Evolutionary conservation across 192 early-diverging fungal species (phyloP).

Genomic region (Nowakowskiella sp.): DNA sequence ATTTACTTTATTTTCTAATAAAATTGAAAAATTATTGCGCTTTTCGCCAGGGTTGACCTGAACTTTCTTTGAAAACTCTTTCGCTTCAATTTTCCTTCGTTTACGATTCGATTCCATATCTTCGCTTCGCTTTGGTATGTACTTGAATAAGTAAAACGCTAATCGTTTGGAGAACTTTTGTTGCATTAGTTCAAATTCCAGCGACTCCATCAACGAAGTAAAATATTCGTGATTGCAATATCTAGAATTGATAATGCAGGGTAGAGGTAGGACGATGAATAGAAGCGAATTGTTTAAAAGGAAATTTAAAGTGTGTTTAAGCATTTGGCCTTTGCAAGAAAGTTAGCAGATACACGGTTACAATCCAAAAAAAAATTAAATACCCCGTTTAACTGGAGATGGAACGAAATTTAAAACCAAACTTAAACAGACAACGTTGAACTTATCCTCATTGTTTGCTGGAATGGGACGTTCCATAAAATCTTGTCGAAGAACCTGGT

Average conservation of each 20-base stretch:
- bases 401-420: slow-evolving; percentile 87
- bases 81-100: background rate
- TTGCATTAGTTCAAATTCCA: slow-evolving; percentile 56
- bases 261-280: slow-evolving; percentile 71
- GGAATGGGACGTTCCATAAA: slow-evolving; percentile 65
- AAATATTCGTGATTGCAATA: slow-evolving; percentile 75
- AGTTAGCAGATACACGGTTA: background rate
- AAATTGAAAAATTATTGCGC: slow-evolving; percentile 71
- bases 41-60: slow-evolving; percentile 53
- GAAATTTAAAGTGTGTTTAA: slow-evolving; percentile 39
- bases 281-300: slow-evolving; percentile 49
- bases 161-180: slow-evolving; percentile 65
- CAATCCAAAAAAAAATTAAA: background rate
- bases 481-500: slow-evolving; percentile 65
- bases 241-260: slow-evolving; percentile 77
- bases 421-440: slow-evolving; percentile 71
- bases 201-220: slow-evolving; percentile 45
- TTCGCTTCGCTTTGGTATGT: background rate
- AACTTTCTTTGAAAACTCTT: slow-evolving; percentile 46
- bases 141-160: slow-evolving; percentile 68
- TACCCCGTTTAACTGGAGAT: slow-evolving; percentile 59
- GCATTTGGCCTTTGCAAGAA: slow-evolving; percentile 44
- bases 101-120: slow-evolving; percentile 2
- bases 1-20: slow-evolving; percentile 23
- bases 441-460: slow-evolving; percentile 31